A percentile compares a stretch with the other conserved stretches of the same genome.
These are phyloP conservation scores for Thelephora aurantiotincta DNA, from an alignment of 768 basidiomycete species.

Conservation along the genomic window DNA sequence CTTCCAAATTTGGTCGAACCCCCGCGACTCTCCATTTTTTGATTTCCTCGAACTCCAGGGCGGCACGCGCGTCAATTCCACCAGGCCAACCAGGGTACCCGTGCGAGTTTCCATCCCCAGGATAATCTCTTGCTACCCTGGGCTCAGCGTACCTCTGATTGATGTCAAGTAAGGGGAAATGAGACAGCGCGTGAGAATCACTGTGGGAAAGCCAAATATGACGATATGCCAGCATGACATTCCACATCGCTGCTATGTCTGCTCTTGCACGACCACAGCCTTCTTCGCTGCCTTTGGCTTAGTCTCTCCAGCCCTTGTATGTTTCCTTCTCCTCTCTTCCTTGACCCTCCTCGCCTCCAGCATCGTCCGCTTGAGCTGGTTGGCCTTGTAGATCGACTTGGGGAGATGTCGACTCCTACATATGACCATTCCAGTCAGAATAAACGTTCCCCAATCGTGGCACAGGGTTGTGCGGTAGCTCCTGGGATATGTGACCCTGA, in stretches of 20 bases:
- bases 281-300: conserved; percentile 90
- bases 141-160: no score
- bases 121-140: no score
- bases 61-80: no score
- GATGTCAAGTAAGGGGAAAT: no score
- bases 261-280: conserved; percentile 73
- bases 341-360: conserved; percentile 79
- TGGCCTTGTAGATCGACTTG: conserved; percentile 79
- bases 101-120: no score
- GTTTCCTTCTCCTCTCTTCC: conserved; percentile 84
- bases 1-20: no score
- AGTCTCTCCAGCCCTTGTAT: conserved; percentile 71
- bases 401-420: conserved; percentile 70
- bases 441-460: neutral
- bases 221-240: no score
- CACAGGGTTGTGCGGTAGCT: neutral
- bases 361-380: conserved; percentile 86
- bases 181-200: no score
- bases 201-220: neutral
- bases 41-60: no score
- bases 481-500: neutral
- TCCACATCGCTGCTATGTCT: conserved; percentile 26
- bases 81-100: no score
- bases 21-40: no score
- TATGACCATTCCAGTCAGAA: neutral